Evolutionary conservation across 176 grass and related monocot species (phyloP).

Genomic region (Cymbopogon citratus): DNA sequence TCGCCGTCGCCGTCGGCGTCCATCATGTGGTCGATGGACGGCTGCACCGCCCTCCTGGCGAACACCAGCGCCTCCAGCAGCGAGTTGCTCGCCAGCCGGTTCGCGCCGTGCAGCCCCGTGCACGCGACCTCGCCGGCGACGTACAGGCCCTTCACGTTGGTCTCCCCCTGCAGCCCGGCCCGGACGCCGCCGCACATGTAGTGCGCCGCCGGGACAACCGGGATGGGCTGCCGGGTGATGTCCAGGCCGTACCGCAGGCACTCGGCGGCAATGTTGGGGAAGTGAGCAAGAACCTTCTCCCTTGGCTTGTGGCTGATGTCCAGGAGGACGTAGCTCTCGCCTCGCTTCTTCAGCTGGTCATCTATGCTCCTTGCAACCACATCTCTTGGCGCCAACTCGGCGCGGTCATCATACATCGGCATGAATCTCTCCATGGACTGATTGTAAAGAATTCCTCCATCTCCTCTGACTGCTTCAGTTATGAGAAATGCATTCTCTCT

Average conservation of each 20-base stretch:
- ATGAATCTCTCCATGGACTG: conserved; percentile 93
- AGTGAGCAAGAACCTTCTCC: conserved; percentile 71
- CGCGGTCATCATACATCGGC: conserved; percentile 78
- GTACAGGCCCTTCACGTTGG: conserved; percentile 80
- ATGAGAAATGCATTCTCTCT: conserved; percentile 91
- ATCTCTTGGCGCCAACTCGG: conserved; percentile 78
- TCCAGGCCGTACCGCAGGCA: conserved; percentile 66
- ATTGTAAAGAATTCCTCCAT: conserved; percentile 87
- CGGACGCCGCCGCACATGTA: conserved; percentile 98
- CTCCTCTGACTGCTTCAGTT: conserved; percentile 92
- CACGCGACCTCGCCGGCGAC: conserved; percentile 92
- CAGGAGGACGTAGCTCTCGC: conserved; percentile 72
- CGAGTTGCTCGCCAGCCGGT: conserved; percentile 95
- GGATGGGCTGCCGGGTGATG: conserved; percentile 65
- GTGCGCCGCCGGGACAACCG: conserved; percentile 83
- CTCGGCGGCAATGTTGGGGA: conserved; percentile 90
- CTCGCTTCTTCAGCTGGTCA: conserved; percentile 87
- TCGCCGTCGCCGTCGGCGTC: conserved; percentile 22
- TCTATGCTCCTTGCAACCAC: conserved; percentile 94
- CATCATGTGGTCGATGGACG: conserved; percentile 70
- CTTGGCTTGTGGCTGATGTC: conserved; percentile 88
- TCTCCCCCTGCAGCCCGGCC: conserved; percentile 87
- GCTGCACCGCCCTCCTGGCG: conserved; percentile 74
- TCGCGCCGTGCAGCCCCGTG: conserved; percentile 92
- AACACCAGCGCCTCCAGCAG: conserved; percentile 96